These are phyloP conservation scores for Xerocomellus dryophilus DNA, from an alignment of 768 basidiomycete species.

Conservation along the genomic window DNA sequence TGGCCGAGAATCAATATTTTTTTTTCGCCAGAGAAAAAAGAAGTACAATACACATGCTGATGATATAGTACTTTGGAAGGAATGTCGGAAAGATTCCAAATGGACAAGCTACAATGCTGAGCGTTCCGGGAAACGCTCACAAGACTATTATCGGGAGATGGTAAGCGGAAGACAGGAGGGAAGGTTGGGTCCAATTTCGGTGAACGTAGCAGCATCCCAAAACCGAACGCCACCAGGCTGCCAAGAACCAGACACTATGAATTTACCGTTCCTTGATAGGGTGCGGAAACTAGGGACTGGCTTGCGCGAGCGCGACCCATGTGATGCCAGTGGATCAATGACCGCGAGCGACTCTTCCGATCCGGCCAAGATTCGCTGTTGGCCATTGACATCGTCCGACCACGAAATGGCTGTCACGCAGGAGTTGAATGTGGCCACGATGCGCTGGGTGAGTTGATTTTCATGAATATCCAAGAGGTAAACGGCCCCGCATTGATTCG, in stretches of 20 bases:
- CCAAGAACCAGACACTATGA: not conserved
- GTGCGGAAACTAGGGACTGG: not conserved
- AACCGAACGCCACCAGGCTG: not conserved
- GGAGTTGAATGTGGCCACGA: not conserved
- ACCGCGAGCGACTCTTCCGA: not conserved
- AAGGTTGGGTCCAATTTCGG: slow-evolving; percentile 1
- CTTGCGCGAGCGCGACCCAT: not conserved
- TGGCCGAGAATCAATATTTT: not conserved
- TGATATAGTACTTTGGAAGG: not conserved
- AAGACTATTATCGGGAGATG: slow-evolving; percentile 2
- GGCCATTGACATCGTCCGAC: not conserved
- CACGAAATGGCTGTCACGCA: not conserved
- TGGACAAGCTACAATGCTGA: not conserved
- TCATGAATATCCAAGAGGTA: not conserved
- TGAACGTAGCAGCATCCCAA: slow-evolving; percentile 4
- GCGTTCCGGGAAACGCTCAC: not conserved
- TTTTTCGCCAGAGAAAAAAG: not conserved
- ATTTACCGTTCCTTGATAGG: slow-evolving; percentile 4
- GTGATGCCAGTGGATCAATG: not conserved
- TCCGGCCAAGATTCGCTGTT: not conserved
- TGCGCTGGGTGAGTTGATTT: not conserved
- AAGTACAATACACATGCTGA: not conserved
- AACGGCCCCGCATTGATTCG: not conserved
- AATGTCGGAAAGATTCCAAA: not conserved
- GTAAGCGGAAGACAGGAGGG: not conserved